phyloP scores from a whole-genome alignment of 108 stramenopile species.

The Cyclostephanos invisitatus region DNA sequence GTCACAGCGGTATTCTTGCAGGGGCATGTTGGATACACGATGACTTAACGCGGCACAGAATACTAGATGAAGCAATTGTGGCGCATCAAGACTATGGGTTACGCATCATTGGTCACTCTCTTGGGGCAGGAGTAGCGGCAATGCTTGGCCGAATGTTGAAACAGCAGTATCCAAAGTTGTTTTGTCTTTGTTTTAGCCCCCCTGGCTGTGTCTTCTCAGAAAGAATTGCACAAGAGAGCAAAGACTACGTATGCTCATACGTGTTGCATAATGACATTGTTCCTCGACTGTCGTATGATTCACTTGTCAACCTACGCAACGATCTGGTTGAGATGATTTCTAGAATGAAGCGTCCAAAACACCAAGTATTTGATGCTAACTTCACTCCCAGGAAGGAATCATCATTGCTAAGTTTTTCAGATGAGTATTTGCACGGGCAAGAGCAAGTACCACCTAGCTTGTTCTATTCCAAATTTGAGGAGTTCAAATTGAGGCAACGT shows the following conservation, averaged over 20 bases:
- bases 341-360: constrained; percentile 85
- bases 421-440: constrained; percentile 10
- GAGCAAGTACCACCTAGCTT: constrained; percentile 16
- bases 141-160: constrained; percentile 84
- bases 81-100: constrained; percentile 64
- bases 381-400: constrained; percentile 29
- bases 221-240: constrained; percentile 61
- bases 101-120: constrained; percentile 87
- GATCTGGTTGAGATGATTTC: constrained; percentile 83
- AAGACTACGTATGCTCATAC: constrained; percentile 52
- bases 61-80: constrained; percentile 57
- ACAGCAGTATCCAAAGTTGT: constrained; percentile 66
- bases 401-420: constrained; percentile 9
- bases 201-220: constrained; percentile 87
- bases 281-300: constrained; percentile 72
- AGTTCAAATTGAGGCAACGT: constrained; percentile 14
- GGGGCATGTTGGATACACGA: constrained; percentile 82
- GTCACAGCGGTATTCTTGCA: constrained; percentile 82
- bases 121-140: constrained; percentile 90
- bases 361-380: constrained; percentile 61
- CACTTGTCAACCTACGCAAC: constrained; percentile 72
- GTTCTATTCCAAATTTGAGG: constrained; percentile 26
- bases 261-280: constrained; percentile 88
- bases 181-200: constrained; percentile 80
- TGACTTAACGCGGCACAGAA: constrained; percentile 71